A percentile compares a stretch with the other conserved stretches of the same genome.
Conservation (phyloP, 768 basidiomycete genomes). For the Glaciozyma antarctica region DNA sequence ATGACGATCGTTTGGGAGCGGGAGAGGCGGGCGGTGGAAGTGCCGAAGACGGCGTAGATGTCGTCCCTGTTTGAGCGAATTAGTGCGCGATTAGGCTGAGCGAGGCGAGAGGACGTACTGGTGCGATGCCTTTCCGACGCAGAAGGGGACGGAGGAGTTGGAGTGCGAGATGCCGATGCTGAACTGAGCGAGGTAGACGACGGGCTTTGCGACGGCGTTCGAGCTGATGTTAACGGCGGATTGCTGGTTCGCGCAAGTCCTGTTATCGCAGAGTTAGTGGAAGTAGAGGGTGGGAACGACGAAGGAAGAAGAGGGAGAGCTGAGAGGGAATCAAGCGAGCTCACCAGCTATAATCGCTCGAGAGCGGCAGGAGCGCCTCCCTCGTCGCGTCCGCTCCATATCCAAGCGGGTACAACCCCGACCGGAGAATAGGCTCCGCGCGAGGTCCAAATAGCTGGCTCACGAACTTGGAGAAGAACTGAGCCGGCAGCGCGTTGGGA, state of each 20-base stretch:
- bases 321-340: no score
- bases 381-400: no score
- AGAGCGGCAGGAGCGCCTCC: no score
- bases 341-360: no score
- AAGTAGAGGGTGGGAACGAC: neutral
- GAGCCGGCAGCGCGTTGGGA: no score
- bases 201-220: neutral
- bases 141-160: neutral
- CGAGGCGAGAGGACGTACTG: neutral
- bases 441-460: no score
- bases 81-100: neutral
- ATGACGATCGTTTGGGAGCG: slow-evolving; percentile 42
- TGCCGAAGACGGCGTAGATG: slow-evolving; percentile 54
- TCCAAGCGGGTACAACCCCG: no score
- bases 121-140: slow-evolving; percentile 14
- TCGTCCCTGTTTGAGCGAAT: slow-evolving; percentile 47
- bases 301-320: no score
- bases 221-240: slow-evolving; percentile 8
- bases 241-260: slow-evolving; percentile 28
- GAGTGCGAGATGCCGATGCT: slow-evolving; percentile 7
- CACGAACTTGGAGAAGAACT: no score
- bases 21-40: slow-evolving; percentile 47
- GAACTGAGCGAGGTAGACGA: slow-evolving; percentile 20
- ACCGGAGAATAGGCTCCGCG: no score
- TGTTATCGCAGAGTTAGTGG: neutral